phyloP scores from a whole-genome alignment of 2,329 filamentous ascomycete species.

The Apiospora marii region DNA sequence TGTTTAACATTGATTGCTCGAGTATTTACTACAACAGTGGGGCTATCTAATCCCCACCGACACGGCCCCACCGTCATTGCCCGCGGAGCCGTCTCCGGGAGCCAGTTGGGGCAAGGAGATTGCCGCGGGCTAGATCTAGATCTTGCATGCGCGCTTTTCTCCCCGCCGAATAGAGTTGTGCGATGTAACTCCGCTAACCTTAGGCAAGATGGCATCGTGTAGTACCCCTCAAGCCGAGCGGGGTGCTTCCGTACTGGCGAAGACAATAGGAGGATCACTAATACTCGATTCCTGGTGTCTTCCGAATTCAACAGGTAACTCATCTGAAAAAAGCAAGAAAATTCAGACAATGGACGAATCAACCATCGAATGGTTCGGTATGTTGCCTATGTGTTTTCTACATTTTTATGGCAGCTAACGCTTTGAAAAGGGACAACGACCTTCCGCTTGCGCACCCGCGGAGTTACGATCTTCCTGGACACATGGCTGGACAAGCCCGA shows the following conservation, averaged over 20 bases:
- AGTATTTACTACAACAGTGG: too few relatives aligned
- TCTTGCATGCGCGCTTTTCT: neutral
- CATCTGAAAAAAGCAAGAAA: neutral
- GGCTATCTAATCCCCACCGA: neutral
- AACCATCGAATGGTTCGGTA: conserved; percentile 16
- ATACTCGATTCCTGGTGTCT: neutral
- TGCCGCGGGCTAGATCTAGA: neutral
- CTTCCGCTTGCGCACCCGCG: conserved; percentile 27
- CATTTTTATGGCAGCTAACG: neutral
- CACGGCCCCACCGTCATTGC: neutral
- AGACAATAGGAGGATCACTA: neutral
- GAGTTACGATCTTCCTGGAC: conserved; percentile 32
- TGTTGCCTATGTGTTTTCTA: neutral
- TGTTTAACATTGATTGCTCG: too few relatives aligned
- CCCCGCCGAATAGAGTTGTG: neutral
- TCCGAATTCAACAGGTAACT: neutral
- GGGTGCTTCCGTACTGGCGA: neutral
- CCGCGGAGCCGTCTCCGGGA: neutral
- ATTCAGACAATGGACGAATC: neutral
- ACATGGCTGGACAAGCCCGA: conserved; percentile 31
- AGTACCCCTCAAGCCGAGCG: neutral
- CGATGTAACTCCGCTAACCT: neutral
- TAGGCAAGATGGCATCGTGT: neutral
- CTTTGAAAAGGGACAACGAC: conserved; percentile 27
- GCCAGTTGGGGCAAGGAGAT: neutral